Conservation (phyloP, 2,329 filamentous ascomycete genomes). For the Aspergillus alliaceus region DNA sequence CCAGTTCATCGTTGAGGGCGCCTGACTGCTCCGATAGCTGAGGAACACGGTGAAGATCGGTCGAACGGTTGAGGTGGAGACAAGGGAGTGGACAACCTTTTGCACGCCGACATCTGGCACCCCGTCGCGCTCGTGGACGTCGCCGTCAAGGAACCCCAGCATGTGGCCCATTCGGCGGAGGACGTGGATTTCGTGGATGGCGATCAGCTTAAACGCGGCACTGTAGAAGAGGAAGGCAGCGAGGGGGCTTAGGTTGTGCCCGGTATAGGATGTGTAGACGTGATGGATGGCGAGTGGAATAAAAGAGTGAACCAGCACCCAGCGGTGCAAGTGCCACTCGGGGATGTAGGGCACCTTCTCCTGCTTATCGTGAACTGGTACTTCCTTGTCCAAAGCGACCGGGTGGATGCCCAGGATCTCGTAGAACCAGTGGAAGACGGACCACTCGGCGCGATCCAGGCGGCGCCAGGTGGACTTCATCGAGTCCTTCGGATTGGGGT, state of each 20-base stretch:
- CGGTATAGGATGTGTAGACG: conserved; percentile 29
- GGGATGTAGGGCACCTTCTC: conserved; percentile 44
- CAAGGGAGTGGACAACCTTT: conserved; percentile 35
- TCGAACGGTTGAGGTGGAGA: conserved; percentile 35
- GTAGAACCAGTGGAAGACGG: conserved; percentile 31
- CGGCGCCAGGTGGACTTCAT: conserved; percentile 45
- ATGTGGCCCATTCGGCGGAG: conserved; percentile 41
- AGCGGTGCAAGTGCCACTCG: conserved; percentile 38
- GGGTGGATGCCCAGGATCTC: conserved; percentile 33
- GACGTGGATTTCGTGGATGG: conserved; percentile 41
- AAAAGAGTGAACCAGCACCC: conserved; percentile 41
- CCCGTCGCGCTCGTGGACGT: conserved; percentile 45
- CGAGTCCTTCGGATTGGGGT: conserved; percentile 33
- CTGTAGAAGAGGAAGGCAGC: conserved; percentile 40
- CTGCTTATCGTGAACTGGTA: conserved; percentile 42
- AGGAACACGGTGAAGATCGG: conserved; percentile 37
- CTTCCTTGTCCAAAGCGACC: conserved; percentile 25
- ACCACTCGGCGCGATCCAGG: conserved; percentile 31
- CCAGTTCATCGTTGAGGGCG: conserved; percentile 31
- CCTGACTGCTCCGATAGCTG: conserved; percentile 23
- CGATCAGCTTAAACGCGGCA: conserved; percentile 40
- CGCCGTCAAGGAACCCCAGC: conserved; percentile 47
- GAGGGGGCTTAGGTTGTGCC: conserved; percentile 29
- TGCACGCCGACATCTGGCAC: conserved; percentile 42
- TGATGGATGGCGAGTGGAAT: conserved; percentile 43